Evolutionary conservation across 2,329 filamentous ascomycete genomes (phyloP), one percentile per base, ranked within the genome.

Genomic region (Colletotrichum scovillei): DNA sequence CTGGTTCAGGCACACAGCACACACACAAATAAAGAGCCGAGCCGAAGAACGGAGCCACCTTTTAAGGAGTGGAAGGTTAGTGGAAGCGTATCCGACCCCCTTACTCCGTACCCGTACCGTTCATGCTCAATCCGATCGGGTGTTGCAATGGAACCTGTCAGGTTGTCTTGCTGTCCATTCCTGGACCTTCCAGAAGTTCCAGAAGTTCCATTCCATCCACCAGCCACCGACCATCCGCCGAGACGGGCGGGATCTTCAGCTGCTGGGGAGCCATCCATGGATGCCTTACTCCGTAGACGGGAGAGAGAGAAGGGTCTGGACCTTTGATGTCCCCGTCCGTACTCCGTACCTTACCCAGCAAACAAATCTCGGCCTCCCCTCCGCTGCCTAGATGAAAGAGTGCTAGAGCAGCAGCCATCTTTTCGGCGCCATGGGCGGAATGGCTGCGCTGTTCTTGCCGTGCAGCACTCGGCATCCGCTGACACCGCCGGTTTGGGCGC

Each of bases 31-130:
- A 19, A 60, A 62, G 56, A 62, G 69, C 69, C 69, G 69, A 68
- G 57, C 64, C 69, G 64, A 72, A 68, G 42, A 42, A 72, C 58
- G 63, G 52, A 52, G 56, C 69, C 63, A 62, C 56, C 63, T 52
- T 62, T 28, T 32, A 60, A 53, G 42, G n/a, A 60, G 22, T 14
- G 57, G 46, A 30, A 52, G 59, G 38, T 67, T 67, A 67, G 53
- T 60, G 65, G 26, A 63, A 59, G 59, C 66, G 59, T 38, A 72
- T 60, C 69, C 66, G 58, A 72, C 69, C 69, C 42, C 58, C 58
- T 30, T 63, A 58, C 32, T 35, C 32, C 32, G 32, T 35, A 35
- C 32, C 32, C 32, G 32, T 35, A 35, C 49, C 64, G 38, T 63
- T 28, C 64, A 35, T 35, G 26, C 65, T 42, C 32, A 55, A 62